Conservation (phyloP, 2,329 filamentous ascomycete species). For the Ophiostoma populinum region DNA sequence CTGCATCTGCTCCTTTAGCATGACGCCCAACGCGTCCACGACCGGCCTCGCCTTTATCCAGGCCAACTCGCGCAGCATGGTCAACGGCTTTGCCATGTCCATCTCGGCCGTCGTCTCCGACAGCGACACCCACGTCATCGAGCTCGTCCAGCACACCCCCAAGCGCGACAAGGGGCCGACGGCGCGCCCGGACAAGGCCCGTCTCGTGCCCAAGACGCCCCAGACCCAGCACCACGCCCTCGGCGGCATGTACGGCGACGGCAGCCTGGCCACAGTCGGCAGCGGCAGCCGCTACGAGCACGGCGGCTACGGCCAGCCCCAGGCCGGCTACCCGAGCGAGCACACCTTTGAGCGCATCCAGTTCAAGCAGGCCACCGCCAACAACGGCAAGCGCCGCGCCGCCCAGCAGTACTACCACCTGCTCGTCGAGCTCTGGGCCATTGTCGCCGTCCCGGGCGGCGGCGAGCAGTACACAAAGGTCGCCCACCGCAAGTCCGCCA, state of each 20-base stretch:
- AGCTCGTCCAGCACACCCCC: conserved; percentile 78
- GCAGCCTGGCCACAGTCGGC: conserved; percentile 5
- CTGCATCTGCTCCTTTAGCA: conserved; percentile 60
- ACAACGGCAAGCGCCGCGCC: conserved; percentile 79
- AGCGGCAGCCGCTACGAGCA: conserved; percentile 24
- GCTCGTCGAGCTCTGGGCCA: conserved; percentile 67
- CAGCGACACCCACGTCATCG: conserved; percentile 56
- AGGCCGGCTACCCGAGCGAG: conserved; percentile 28
- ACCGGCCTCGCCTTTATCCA: conserved; percentile 33
- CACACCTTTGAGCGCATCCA: conserved; percentile 75
- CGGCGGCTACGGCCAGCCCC: conserved; percentile 20
- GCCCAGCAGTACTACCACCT: conserved; percentile 88
- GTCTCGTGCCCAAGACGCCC: conserved; percentile 49
- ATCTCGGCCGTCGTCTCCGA: conserved; percentile 73
- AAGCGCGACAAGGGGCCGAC: conserved; percentile 81
- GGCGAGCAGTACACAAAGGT: conserved; percentile 49
- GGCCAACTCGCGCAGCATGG: conserved; percentile 38
- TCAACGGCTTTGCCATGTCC: conserved; percentile 64
- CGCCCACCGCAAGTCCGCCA: conserved; percentile 54
- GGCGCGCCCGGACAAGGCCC: conserved; percentile 51
- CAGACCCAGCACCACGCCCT: conserved; percentile 29
- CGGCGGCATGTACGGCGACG: conserved; percentile 22
- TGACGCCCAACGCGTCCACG: conserved; percentile 39
- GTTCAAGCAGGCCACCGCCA: conserved; percentile 85
- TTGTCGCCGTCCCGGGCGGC: conserved; percentile 32